These are phyloP conservation scores for Metrosideros polymorpha DNA, from an alignment of 441 rosid genomes.

Conservation along the genomic window DNA sequence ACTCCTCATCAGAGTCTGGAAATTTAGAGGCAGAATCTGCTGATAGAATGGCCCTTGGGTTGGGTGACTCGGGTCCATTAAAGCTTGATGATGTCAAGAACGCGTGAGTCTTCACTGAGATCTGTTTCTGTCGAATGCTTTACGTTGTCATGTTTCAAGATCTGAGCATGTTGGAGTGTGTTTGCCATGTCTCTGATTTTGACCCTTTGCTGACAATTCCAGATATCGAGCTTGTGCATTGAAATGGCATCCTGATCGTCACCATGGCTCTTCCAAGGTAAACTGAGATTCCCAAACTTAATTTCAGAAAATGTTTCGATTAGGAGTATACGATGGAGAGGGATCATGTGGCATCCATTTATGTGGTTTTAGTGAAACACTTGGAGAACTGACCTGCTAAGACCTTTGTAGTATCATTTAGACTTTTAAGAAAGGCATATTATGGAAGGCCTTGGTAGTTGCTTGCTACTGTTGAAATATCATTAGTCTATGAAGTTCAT, in stretches of 20 bases:
- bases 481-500: neutral
- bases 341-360: neutral
- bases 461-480: neutral
- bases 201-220: conserved; percentile 3
- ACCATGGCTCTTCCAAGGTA: conserved; percentile 88
- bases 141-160: neutral
- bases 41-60: conserved; percentile 73
- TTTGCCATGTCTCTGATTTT: neutral
- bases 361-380: neutral
- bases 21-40: conserved; percentile 32
- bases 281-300: neutral
- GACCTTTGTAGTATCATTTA: neutral
- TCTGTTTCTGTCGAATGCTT: neutral
- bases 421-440: neutral
- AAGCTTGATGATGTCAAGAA: conserved; percentile 63
- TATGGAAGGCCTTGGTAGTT: neutral
- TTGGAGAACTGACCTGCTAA: neutral
- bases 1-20: conserved; percentile 33
- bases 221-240: conserved; percentile 82
- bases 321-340: neutral
- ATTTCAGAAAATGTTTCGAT: neutral
- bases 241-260: conserved; percentile 99
- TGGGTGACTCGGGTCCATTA: conserved; percentile 63
- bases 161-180: neutral
- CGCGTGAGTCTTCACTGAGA: conserved; percentile 44